Conservation (phyloP, 192 early-diverging fungal genomes). For the Coemansia sp. region DNA sequence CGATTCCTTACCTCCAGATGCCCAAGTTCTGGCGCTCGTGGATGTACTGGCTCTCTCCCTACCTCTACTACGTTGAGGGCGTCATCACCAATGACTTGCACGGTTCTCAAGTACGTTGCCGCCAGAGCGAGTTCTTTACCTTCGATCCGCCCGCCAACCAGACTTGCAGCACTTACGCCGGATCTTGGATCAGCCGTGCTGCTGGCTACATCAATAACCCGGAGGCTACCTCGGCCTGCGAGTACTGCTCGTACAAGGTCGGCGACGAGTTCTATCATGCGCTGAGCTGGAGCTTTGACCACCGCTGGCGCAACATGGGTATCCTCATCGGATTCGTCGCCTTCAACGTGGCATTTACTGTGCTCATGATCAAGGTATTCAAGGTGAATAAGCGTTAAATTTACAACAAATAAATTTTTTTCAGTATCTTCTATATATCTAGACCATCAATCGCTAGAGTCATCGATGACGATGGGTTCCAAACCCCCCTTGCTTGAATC, state of each 20-base stretch:
- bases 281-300: conserved; percentile 58
- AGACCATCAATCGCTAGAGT: not conserved
- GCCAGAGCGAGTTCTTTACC: conserved; percentile 40
- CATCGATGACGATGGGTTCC: not conserved
- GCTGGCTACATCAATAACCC: conserved; percentile 56
- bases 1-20: conserved; percentile 60
- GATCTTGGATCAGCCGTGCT: conserved; percentile 36
- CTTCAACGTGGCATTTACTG: conserved; percentile 57
- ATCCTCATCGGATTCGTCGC: conserved; percentile 60
- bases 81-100: conserved; percentile 62
- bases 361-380: conserved; percentile 40
- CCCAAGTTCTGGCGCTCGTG: conserved; percentile 64
- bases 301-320: conserved; percentile 67
- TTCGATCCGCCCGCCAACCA: conserved; percentile 54
- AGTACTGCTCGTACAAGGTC: conserved; percentile 58
- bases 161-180: conserved; percentile 58
- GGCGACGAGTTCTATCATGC: conserved; percentile 35
- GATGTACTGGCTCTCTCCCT: conserved; percentile 69
- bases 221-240: conserved; percentile 39
- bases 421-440: no score
- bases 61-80: conserved; percentile 64
- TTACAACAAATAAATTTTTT: not conserved
- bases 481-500: not conserved
- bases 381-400: conserved; percentile 52
- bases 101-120: conserved; percentile 52